Base-by-base conservation (phyloP, 1,139 yeast genomes). In the Hyphopichia fennica region DNA sequence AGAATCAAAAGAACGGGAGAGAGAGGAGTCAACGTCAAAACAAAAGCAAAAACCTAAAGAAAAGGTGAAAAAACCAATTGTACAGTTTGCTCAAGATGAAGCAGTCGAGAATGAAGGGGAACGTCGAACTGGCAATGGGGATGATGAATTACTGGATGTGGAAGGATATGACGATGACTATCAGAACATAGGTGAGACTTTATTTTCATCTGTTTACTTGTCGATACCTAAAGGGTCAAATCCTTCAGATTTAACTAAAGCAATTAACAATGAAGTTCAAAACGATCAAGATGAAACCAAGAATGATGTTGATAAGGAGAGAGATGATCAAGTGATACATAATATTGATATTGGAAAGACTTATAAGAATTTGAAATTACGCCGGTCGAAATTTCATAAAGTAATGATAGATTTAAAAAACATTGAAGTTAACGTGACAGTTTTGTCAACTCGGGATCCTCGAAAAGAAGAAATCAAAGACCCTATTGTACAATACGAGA, bases 191-290 rank as follows among this genome's bases (percentile, higher is more conserved):
- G 84, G 84, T 8, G 93, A 86, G 45, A 75, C 84, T 3, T 59
- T 88, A 35, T 88, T 82, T 53, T 82, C 85, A 45, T 87, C 96
- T 0, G 83, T 89, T 32, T 84, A 83, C 53, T 76, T 88, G 16
- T 76, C 87, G 0, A 55, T 82, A 4, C 87, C 88, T 0, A 67
- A 74, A 11, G 75, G 75, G 0, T 61, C 71, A 0, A 71, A 75
- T 46, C 77, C 84, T 0, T 54, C 66, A 1, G 65, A 66, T 16
- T 58, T 86, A 18, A 68, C 84, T 2, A 64, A 67, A 13, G 75
- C 73, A 34, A 82, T 86, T 44, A 84, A 84, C 54, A 65, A 67
- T 13, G 66, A 58, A 35, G 60, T 69, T 22, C 61, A 77, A 59
- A 51, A 59, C 63, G 47, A 63, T 47, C 46, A 45, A 11, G 38